Evolutionary conservation across 441 rosid species (phyloP).

Genomic region (Bocquillonia castaneifolia): DNA sequence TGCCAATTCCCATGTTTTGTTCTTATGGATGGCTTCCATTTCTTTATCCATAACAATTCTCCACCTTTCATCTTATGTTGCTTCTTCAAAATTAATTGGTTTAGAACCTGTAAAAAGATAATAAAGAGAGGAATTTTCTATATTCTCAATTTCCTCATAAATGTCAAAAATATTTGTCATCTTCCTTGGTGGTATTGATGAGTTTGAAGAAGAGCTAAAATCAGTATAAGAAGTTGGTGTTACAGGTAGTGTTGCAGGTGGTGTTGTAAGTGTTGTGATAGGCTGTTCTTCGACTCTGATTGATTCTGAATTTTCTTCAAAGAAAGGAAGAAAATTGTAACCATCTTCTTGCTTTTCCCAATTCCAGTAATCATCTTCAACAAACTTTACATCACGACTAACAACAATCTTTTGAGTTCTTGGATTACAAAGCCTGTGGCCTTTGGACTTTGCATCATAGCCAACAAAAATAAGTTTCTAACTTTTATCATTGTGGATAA

Average conservation of each 20-base stretch:
- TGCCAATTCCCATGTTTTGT: not conserved
- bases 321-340: not conserved
- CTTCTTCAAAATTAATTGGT: slow-evolving; percentile 1
- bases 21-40: not conserved
- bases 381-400: not conserved
- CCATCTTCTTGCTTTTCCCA: not conserved
- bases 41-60: not conserved
- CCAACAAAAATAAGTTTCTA: not conserved
- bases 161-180: not conserved
- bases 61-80: not conserved
- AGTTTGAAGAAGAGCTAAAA: not conserved
- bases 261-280: too few species aligned
- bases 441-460: not conserved
- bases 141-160: not conserved
- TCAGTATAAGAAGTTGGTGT: not conserved
- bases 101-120: not conserved
- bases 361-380: not conserved
- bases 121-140: not conserved
- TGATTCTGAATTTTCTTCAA: not conserved
- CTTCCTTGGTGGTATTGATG: not conserved
- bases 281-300: not conserved
- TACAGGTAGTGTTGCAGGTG: not conserved
- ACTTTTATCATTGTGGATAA: not conserved
- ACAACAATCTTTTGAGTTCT: too few species aligned
- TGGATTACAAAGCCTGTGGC: not conserved